Percentiles rank a stretch among this genome's conserved stretches.
Evolutionary conservation across 2,329 filamentous ascomycete genomes (phyloP).

Genomic region (Colletotrichum sp.): DNA sequence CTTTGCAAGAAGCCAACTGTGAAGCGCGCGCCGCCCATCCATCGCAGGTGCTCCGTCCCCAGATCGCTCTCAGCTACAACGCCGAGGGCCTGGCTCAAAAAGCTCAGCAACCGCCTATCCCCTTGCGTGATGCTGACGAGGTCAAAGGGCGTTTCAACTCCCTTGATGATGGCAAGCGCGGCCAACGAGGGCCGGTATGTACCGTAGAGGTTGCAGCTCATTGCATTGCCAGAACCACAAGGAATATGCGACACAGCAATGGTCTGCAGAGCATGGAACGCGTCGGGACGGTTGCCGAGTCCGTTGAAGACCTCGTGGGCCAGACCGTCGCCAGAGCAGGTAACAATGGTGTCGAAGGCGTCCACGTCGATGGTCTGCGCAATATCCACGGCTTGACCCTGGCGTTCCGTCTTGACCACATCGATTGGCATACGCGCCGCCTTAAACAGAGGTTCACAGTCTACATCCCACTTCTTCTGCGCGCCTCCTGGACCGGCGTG

Average conservation of each 20-base stretch:
- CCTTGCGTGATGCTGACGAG: slow-evolving; percentile 89
- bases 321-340: slow-evolving; percentile 90
- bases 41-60: slow-evolving; percentile 87
- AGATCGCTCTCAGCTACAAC: slow-evolving; percentile 91
- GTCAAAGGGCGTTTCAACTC: slow-evolving; percentile 82
- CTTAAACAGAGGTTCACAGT: slow-evolving; percentile 82
- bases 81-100: slow-evolving; percentile 88
- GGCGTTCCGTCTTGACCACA: slow-evolving; percentile 71
- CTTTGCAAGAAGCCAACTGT: slow-evolving; percentile 83
- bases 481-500: slow-evolving; percentile 85
- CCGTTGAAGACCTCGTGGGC: slow-evolving; percentile 97
- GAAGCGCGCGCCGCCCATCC: slow-evolving; percentile 90
- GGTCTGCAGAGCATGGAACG: slow-evolving; percentile 73
- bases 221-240: slow-evolving; percentile 92
- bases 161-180: slow-evolving; percentile 86
- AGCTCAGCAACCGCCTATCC: slow-evolving; percentile 75
- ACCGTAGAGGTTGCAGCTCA: slow-evolving; percentile 89
- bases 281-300: slow-evolving; percentile 77
- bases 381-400: slow-evolving; percentile 81
- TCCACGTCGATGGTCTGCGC: slow-evolving; percentile 78
- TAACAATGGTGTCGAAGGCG: slow-evolving; percentile 82
- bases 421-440: slow-evolving; percentile 82
- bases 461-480: slow-evolving; percentile 72
- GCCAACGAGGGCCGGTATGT: slow-evolving; percentile 77
- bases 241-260: slow-evolving; percentile 88